Percentiles rank a stretch among this genome's conserved stretches.
Evolutionary conservation across 1,139 yeast species (phyloP).

Genomic region (Taphrina wiesneri): DNA sequence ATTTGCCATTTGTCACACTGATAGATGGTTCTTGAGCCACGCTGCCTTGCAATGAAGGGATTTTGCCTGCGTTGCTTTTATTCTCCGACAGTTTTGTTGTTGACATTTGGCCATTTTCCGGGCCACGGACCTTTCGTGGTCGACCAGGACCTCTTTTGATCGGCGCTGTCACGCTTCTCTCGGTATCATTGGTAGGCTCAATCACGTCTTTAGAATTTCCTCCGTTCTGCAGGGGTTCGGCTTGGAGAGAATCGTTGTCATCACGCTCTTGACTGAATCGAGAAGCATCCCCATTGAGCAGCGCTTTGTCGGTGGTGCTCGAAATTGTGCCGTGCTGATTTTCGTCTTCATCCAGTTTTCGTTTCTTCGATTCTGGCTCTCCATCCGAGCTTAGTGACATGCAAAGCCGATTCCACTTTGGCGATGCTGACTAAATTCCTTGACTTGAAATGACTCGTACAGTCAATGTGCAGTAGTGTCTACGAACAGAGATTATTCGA

Average conservation of each 20-base stretch:
- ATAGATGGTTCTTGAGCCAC: neutral
- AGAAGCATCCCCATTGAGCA: neutral
- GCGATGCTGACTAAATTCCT: too few relatives aligned
- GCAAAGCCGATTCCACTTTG: neutral
- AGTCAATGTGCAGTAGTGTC: too few relatives aligned
- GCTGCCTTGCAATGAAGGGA: neutral
- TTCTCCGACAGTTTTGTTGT: neutral
- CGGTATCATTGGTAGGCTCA: neutral
- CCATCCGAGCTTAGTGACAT: constrained; percentile 11
- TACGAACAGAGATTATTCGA: too few relatives aligned
- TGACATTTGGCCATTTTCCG: neutral
- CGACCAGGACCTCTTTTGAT: neutral
- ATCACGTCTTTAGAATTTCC: neutral
- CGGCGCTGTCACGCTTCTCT: neutral
- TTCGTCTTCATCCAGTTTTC: neutral
- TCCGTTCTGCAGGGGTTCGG: neutral
- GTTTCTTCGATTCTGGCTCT: neutral
- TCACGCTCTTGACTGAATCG: too few relatives aligned
- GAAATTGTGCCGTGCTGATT: neutral
- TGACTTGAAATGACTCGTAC: neutral
- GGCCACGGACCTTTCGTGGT: neutral
- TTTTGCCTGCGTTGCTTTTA: neutral
- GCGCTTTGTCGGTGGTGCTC: neutral
- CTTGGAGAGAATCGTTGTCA: too few relatives aligned
- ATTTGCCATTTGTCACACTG: neutral